Base-by-base conservation (phyloP, 176 grass and related monocot species). In the Phragmites australis region DNA sequence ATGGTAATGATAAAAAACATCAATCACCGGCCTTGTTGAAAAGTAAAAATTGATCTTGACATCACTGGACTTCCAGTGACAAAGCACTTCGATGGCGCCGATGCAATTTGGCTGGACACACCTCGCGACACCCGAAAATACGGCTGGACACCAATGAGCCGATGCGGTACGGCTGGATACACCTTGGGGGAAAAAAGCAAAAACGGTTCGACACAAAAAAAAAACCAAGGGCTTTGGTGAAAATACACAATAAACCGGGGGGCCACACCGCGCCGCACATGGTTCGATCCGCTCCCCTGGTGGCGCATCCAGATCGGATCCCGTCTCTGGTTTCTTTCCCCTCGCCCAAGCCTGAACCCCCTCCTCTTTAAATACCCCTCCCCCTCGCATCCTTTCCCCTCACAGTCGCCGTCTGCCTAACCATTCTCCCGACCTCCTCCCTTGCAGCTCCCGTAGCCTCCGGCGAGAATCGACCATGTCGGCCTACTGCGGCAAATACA, bases 401-500 rank as follows among this genome's bases (percentile, higher is more conserved):
- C 78, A 40, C 26, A 46, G 39, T 37, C 50, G 18, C 19, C 65
- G 10, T 34, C 41, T 44, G 12, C 78, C 68, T 74, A 52, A 66
- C 65, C 45, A 48, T 12, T 53, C 49, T 25, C 18, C 27, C 78
- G 79, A n/a, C 27, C 39, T 13, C 45, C n/a, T 55, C 63, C 64
- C 52, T 29, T 15, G 61, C 46, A 1, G 17, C 14, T 8, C 8
- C 3, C 17, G 7, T 27, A 2, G 53, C 14, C 14, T 75, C 29
- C 65, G 78, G 22, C 57, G 19, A 34, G 46, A 79, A 52, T 54
- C 68, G 17, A 77, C 66, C 59, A 96, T 96, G 93, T 92, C 93
- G 76, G 93, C 93, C 82, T 96, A 92, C 90, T 78, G 58, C 68
- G 93, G 93, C 46, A 96, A 96, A 45, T 96, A 90, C 93, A 87